A percentile compares a stretch with the other conserved stretches of the same genome.
phyloP scores from a whole-genome alignment of 345 rosid species.

The Populus euphratica region DNA sequence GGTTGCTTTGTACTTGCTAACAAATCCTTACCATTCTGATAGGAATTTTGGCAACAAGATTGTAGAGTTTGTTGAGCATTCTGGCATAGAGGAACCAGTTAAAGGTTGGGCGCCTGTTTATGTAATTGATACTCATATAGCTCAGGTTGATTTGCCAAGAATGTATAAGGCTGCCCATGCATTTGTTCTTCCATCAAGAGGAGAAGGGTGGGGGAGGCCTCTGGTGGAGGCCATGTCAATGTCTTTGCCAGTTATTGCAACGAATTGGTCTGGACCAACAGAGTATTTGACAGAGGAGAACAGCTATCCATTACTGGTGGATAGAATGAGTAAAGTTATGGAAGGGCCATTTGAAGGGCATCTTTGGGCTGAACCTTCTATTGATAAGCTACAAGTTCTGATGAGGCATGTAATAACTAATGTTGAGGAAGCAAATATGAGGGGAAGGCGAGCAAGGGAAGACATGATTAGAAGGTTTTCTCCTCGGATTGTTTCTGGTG shows the following conservation, averaged over 20 bases:
- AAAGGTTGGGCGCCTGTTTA: slow-evolving; percentile 51
- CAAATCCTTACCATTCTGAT: slow-evolving; percentile 71
- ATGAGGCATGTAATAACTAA: slow-evolving; percentile 60
- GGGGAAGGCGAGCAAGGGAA: slow-evolving; percentile 61
- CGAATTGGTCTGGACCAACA: slow-evolving; percentile 82
- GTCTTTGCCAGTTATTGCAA: slow-evolving; percentile 72
- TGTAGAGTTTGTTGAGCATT: slow-evolving; percentile 49
- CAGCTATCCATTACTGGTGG: slow-evolving; percentile 62
- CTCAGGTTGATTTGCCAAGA: slow-evolving; percentile 67
- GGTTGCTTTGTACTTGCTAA: slow-evolving; percentile 60
- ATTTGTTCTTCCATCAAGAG: slow-evolving; percentile 79
- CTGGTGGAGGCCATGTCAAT: slow-evolving; percentile 87
- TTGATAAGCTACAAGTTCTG: slow-evolving; percentile 45
- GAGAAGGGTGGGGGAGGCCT: slow-evolving; percentile 89
- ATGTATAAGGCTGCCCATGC: slow-evolving; percentile 73
- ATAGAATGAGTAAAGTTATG: slow-evolving; percentile 52
- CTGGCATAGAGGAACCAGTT: slow-evolving; percentile 35
- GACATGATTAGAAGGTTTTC: slow-evolving; percentile 72
- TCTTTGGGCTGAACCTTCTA: slow-evolving; percentile 75
- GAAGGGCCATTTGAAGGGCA: slow-evolving; percentile 84
- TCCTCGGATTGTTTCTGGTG: slow-evolving; percentile 60
- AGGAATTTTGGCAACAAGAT: slow-evolving; percentile 69
- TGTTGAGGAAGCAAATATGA: slow-evolving; percentile 48
- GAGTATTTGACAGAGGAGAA: slow-evolving; percentile 72
- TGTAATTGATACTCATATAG: slow-evolving; percentile 62